A percentile compares a stretch with the other conserved stretches of the same genome.
phyloP scores from a whole-genome alignment of 345 rosid genomes.

The Murraya koenigii region DNA sequence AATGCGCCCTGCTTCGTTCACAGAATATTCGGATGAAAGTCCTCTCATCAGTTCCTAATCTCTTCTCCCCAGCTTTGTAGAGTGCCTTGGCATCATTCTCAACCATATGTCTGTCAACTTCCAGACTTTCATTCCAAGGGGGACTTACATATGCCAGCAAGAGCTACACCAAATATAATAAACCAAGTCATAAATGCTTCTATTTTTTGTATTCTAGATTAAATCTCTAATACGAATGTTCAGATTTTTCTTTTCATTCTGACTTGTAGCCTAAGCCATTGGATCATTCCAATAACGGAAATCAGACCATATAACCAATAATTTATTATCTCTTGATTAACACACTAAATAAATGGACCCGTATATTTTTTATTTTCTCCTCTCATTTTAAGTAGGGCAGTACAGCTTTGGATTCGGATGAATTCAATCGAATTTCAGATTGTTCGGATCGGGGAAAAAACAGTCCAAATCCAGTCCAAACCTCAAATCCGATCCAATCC shows the following conservation, averaged over 20 bases:
- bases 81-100: slow-evolving; percentile 55
- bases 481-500: too few relatives aligned
- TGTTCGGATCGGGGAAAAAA: too few relatives aligned
- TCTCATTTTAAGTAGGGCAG: too few relatives aligned
- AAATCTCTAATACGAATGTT: too few relatives aligned
- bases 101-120: slow-evolving; percentile 40
- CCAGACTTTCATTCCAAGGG: slow-evolving; percentile 52
- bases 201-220: neutral
- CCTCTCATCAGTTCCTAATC: slow-evolving; percentile 68
- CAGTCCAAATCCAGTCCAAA: too few relatives aligned
- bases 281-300: neutral
- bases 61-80: slow-evolving; percentile 66
- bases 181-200: slow-evolving; percentile 3
- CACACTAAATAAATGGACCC: neutral
- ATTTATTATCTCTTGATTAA: neutral
- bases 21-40: slow-evolving; percentile 52
- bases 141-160: slow-evolving; percentile 47
- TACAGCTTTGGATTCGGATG: too few relatives aligned
- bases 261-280: neutral
- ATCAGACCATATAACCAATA: neutral
- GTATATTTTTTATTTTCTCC: neutral
- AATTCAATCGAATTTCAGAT: too few relatives aligned
- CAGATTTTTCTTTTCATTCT: neutral
- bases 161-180: slow-evolving; percentile 35
- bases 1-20: slow-evolving; percentile 59